Evolutionary conservation across 192 early-diverging fungal genomes (phyloP).

Genomic region (Ambispora gerdemannii): DNA sequence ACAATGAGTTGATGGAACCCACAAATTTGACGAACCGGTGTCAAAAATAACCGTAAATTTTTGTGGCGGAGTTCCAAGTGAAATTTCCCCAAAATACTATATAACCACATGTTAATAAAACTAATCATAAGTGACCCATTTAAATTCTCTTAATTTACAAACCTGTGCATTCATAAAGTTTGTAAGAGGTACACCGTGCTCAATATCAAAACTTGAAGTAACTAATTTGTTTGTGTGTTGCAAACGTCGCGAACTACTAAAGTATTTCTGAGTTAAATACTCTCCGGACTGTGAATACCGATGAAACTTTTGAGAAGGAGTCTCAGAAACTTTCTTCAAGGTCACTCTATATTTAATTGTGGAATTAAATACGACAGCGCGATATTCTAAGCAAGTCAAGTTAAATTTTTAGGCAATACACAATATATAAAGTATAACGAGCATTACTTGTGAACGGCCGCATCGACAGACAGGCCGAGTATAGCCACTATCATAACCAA

Average conservation of each 20-base stretch:
- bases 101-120: background rate
- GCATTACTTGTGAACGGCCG: conserved; percentile 1
- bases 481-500: background rate
- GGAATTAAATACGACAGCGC: background rate
- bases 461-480: background rate
- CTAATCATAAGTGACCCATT: too few relatives aligned
- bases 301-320: conserved; percentile 56
- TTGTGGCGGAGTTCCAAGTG: conserved; percentile 83
- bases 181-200: conserved; percentile 75
- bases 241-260: conserved; percentile 40
- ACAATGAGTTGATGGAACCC: conserved; percentile 95
- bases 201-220: conserved; percentile 46
- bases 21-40: conserved; percentile 92
- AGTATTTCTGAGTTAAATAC: conserved; percentile 79
- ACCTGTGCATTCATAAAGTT: conserved; percentile 94
- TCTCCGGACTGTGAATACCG: conserved; percentile 63
- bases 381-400: background rate
- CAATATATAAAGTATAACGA: too few relatives aligned
- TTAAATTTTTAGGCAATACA: background rate
- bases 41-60: conserved; percentile 91
- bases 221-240: conserved; percentile 46
- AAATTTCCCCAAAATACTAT: conserved; percentile 92
- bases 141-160: conserved; percentile 1
- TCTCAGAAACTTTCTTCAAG: conserved; percentile 66
- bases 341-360: conserved; percentile 39